phyloP scores from a whole-genome alignment of 805 yeast genomes.

The Scheffersomyces amazonensis region DNA sequence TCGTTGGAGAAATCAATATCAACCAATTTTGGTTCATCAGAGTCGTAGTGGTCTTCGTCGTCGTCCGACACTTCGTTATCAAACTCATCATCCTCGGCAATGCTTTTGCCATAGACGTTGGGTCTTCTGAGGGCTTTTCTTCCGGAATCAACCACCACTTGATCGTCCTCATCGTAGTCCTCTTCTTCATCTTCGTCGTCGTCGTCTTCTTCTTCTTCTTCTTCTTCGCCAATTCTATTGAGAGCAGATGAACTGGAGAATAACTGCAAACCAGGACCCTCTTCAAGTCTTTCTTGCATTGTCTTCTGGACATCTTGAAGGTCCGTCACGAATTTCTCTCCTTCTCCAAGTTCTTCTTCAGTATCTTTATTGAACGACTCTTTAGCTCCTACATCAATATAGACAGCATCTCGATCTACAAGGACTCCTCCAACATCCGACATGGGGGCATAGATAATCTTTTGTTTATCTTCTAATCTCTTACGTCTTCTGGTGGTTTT shows the following conservation, averaged over 20 bases:
- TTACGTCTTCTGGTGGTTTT: constrained; percentile 68
- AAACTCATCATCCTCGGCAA: constrained; percentile 46
- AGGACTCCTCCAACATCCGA: constrained; percentile 98
- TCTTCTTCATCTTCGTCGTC: constrained; percentile 32
- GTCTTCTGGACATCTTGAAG: constrained; percentile 69
- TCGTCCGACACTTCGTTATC: constrained; percentile 40
- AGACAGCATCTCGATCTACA: constrained; percentile 96
- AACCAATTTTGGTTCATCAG: constrained; percentile 34
- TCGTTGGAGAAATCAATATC: constrained; percentile 45
- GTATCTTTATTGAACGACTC: constrained; percentile 55
- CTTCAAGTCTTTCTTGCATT: constrained; percentile 53
- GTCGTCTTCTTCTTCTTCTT: constrained; percentile 36
- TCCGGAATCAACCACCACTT: constrained; percentile 45
- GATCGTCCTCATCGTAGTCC: constrained; percentile 26
- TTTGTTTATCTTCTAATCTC: constrained; percentile 90
- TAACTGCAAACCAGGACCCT: constrained; percentile 70
- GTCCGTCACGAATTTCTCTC: constrained; percentile 80
- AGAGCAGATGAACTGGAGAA: constrained; percentile 62
- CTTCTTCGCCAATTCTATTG: constrained; percentile 34
- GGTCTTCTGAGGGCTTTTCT: constrained; percentile 64
- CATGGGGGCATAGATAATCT: constrained; percentile 97
- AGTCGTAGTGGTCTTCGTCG: constrained; percentile 36
- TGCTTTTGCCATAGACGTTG: constrained; percentile 52
- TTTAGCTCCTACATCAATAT: constrained; percentile 71
- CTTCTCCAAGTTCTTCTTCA: constrained; percentile 67